phyloP scores from a whole-genome alignment of 306 rosid species.

The Fagus sylvatica region DNA sequence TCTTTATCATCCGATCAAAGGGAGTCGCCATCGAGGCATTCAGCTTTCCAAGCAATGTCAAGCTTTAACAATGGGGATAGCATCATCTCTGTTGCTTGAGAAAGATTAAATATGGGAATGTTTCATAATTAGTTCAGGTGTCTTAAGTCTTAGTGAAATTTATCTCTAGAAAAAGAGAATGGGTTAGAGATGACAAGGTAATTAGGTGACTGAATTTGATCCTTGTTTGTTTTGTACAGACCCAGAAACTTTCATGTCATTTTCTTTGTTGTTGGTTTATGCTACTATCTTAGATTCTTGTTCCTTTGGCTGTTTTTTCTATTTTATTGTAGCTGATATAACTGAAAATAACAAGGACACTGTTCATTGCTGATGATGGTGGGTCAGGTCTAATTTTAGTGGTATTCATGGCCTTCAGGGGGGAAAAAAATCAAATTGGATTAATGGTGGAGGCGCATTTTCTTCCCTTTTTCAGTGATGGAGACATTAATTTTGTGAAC shows the following conservation, averaged over 20 bases:
- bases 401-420: slow-evolving; percentile 19
- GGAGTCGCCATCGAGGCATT: slow-evolving; percentile 57
- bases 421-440: slow-evolving; percentile 38
- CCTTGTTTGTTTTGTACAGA: slow-evolving; percentile 70
- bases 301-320: slow-evolving; percentile 27
- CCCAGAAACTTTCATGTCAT: slow-evolving; percentile 50
- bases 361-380: slow-evolving; percentile 40
- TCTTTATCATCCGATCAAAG: slow-evolving; percentile 67
- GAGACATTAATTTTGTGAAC: background rate
- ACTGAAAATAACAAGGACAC: slow-evolving; percentile 51
- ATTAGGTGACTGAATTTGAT: slow-evolving; percentile 46
- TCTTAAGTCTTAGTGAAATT: slow-evolving; percentile 20
- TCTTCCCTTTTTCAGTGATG: background rate
- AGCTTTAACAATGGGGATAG: slow-evolving; percentile 71
- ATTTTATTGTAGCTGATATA: slow-evolving; percentile 40
- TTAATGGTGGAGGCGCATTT: slow-evolving; percentile 22
- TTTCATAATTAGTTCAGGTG: slow-evolving; percentile 40
- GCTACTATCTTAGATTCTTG: slow-evolving; percentile 48
- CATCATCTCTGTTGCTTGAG: slow-evolving; percentile 74
- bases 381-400: slow-evolving; percentile 25
- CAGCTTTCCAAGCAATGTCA: slow-evolving; percentile 56
- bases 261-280: slow-evolving; percentile 45
- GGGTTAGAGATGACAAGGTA: slow-evolving; percentile 37
- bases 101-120: slow-evolving; percentile 14
- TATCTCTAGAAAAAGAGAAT: slow-evolving; percentile 40